phyloP scores from a whole-genome alignment of 2,329 filamentous ascomycete species.

The Calonectria pseudoturangicola region DNA sequence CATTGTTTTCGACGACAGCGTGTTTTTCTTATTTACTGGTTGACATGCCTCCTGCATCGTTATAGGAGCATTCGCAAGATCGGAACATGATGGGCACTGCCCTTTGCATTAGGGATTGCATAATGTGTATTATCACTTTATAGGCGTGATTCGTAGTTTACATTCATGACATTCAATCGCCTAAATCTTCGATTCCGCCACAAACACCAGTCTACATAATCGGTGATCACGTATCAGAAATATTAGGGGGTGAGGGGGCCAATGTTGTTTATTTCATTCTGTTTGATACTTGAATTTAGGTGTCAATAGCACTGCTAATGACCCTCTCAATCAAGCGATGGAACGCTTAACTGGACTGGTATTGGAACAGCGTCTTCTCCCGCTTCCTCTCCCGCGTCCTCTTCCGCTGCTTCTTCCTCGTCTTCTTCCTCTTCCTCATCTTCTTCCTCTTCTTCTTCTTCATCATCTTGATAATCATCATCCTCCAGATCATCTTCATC shows the following conservation, averaged over 20 bases:
- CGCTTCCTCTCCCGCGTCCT: background rate
- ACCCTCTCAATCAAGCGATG: background rate
- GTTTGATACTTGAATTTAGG: too few species aligned
- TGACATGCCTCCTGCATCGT: slow-evolving; percentile 3
- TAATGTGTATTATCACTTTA: background rate
- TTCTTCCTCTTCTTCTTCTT: slow-evolving; percentile 22
- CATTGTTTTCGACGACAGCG: slow-evolving; percentile 48
- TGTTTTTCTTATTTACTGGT: slow-evolving; percentile 37
- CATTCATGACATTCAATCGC: background rate
- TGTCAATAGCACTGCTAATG: background rate
- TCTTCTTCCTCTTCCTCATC: background rate
- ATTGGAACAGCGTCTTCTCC: background rate
- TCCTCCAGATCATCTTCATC: slow-evolving; percentile 51
- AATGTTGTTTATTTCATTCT: background rate
- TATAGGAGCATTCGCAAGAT: slow-evolving; percentile 35
- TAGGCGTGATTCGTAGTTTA: background rate
- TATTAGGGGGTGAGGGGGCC: background rate
- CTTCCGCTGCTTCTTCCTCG: background rate
- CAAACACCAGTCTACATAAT: background rate
- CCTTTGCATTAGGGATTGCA: slow-evolving; percentile 22
- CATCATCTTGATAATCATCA: slow-evolving; percentile 44
- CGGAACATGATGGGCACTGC: slow-evolving; percentile 28
- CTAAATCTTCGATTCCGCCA: background rate
- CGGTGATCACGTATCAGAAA: background rate
- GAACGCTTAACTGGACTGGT: background rate